Evolutionary conservation across 257 asterid species (phyloP).

Genomic region (Solanum verrucosum): DNA sequence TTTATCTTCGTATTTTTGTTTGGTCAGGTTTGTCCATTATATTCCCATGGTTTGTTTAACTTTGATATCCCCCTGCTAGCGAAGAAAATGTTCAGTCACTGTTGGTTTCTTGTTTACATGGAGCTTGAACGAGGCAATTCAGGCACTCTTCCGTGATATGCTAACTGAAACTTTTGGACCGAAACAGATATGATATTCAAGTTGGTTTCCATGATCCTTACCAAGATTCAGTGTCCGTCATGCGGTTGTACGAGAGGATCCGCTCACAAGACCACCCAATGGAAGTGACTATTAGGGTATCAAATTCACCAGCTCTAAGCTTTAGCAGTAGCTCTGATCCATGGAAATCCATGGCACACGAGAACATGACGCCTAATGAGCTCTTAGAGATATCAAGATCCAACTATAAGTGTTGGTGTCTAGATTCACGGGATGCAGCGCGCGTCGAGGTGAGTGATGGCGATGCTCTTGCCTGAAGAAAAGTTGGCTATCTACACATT

Average conservation of each 20-base stretch:
- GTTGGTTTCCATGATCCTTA: constrained; percentile 41
- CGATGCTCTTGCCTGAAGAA: neutral
- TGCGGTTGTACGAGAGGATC: constrained; percentile 42
- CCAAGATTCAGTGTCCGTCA: constrained; percentile 36
- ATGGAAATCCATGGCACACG: constrained; percentile 11
- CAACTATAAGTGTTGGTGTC: constrained; percentile 49
- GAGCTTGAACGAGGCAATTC: neutral
- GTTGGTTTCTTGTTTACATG: neutral
- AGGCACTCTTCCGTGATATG: neutral
- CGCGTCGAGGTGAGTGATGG: neutral
- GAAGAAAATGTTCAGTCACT: neutral
- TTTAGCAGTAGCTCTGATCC: constrained; percentile 7
- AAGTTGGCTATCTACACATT: neutral
- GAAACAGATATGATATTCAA: constrained; percentile 37
- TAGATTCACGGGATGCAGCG: constrained; percentile 15
- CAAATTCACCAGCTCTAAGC: neutral
- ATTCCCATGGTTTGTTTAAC: neutral
- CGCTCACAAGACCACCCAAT: constrained; percentile 33
- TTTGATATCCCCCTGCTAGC: neutral
- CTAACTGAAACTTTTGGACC: neutral
- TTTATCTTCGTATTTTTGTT: neutral
- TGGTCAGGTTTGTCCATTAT: neutral
- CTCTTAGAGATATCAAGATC: constrained; percentile 38
- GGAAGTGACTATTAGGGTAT: constrained; percentile 1
- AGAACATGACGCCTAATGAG: constrained; percentile 30